Conservation (phyloP, 441 rosid species). For the Hura crepitans region DNA sequence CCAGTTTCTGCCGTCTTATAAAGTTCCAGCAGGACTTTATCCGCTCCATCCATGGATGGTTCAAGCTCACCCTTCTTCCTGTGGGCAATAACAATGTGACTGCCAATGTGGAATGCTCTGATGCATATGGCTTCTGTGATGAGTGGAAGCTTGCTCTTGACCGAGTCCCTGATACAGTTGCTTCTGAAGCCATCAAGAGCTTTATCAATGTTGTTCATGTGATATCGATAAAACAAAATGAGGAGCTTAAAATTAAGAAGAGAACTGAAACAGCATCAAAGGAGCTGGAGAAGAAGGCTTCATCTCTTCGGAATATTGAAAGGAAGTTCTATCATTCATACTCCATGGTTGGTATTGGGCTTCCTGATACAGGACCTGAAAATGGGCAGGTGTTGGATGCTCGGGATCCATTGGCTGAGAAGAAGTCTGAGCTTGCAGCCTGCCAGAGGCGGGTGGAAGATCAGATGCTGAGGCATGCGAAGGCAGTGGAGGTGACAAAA, state of each 20-base stretch:
- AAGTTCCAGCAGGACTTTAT: constrained; percentile 82
- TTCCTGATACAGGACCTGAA: constrained; percentile 62
- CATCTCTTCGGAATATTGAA: constrained; percentile 75
- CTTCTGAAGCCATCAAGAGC: constrained; percentile 96
- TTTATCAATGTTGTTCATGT: constrained; percentile 72
- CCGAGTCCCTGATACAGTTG: constrained; percentile 91
- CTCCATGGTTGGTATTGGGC: constrained; percentile 78
- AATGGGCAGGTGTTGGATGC: constrained; percentile 66
- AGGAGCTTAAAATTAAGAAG: constrained; percentile 74
- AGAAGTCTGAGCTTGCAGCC: constrained; percentile 73
- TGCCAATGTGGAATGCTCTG: constrained; percentile 38
- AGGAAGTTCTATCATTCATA: constrained; percentile 87
- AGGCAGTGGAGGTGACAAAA: constrained; percentile 82
- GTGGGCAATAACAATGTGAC: constrained; percentile 51
- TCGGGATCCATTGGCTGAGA: constrained; percentile 79
- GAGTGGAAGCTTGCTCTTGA: constrained; percentile 94
- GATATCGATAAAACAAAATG: constrained; percentile 64
- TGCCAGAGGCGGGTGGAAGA: constrained; percentile 87
- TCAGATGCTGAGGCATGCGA: constrained; percentile 80
- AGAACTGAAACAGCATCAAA: constrained; percentile 64
- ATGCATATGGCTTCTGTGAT: constrained; percentile 65
- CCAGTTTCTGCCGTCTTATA: constrained; percentile 68
- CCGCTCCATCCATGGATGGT: constrained; percentile 75
- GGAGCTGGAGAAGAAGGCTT: constrained; percentile 90
- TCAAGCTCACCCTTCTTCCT: constrained; percentile 71